Conservation (phyloP, 768 basidiomycete species). For the Leccinum sublutescens region DNA sequence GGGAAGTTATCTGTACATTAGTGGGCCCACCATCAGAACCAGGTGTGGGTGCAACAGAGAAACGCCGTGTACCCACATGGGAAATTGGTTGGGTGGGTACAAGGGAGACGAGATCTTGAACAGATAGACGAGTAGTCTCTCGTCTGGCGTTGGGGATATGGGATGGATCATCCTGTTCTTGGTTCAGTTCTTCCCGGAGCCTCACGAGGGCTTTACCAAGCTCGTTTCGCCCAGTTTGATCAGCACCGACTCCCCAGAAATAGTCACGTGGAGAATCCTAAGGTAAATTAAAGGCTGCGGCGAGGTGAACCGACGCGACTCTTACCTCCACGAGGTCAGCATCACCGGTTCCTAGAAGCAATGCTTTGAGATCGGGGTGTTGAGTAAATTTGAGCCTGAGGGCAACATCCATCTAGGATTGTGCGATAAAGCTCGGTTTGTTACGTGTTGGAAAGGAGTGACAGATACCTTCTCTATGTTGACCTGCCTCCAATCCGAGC, state of each 20-base stretch:
- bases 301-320: not conserved
- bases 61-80: constrained; percentile 4
- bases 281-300: not conserved
- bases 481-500: constrained; percentile 66
- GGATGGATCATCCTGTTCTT: constrained; percentile 25
- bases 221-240: constrained; percentile 67
- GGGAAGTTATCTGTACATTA: constrained; percentile 3
- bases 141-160: constrained; percentile 28
- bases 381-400: constrained; percentile 71
- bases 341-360: constrained; percentile 64
- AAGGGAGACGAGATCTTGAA: constrained; percentile 32
- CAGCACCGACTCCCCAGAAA: constrained; percentile 75
- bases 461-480: constrained; percentile 58
- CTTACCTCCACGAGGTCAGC: constrained; percentile 66
- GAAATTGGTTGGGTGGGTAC: constrained; percentile 7
- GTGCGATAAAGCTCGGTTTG: not conserved
- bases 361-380: constrained; percentile 54
- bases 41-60: constrained; percentile 3
- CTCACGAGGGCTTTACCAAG: constrained; percentile 69
- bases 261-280: constrained; percentile 75
- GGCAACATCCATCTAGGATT: constrained; percentile 59
- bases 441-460: not conserved
- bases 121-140: constrained; percentile 30
- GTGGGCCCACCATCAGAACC: constrained; percentile 1
- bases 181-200: constrained; percentile 54